A percentile compares a stretch with the other conserved stretches of the same genome.
Conservation (phyloP, 2,329 filamentous ascomycete species). For the Cadophora sp. region DNA sequence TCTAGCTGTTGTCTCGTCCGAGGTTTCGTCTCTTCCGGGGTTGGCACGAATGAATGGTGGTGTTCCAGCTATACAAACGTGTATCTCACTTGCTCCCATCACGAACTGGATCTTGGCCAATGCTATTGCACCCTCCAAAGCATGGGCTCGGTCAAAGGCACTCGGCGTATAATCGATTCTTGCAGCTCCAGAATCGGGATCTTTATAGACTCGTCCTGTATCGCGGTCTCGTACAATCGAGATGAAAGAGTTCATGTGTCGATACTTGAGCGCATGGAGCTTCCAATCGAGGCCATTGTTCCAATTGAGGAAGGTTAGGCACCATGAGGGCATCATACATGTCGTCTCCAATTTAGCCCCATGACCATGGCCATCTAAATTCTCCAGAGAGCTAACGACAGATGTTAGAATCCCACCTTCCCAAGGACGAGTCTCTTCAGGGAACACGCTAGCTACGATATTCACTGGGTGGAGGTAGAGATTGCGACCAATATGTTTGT, state of each 20-base stretch:
- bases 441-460: conserved; percentile 63
- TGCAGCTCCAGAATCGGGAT: conserved; percentile 68
- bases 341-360: conserved; percentile 80
- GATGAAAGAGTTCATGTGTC: conserved; percentile 74
- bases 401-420: conserved; percentile 76
- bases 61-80: conserved; percentile 65
- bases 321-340: conserved; percentile 72
- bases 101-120: conserved; percentile 78
- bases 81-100: conserved; percentile 78
- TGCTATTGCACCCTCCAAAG: conserved; percentile 72
- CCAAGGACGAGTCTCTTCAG: conserved; percentile 71
- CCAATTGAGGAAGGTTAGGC: conserved; percentile 72
- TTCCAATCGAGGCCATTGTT: conserved; percentile 72
- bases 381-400: conserved; percentile 77
- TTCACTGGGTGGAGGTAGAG: conserved; percentile 79
- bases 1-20: conserved; percentile 59
- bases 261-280: conserved; percentile 69
- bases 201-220: conserved; percentile 73
- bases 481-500: conserved; percentile 81
- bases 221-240: conserved; percentile 76
- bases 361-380: conserved; percentile 79
- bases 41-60: conserved; percentile 58
- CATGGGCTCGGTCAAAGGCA: conserved; percentile 72
- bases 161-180: conserved; percentile 74
- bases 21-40: conserved; percentile 7